Conservation (phyloP, 176 grass and related monocot species). For the Musa schizocarpa region DNA sequence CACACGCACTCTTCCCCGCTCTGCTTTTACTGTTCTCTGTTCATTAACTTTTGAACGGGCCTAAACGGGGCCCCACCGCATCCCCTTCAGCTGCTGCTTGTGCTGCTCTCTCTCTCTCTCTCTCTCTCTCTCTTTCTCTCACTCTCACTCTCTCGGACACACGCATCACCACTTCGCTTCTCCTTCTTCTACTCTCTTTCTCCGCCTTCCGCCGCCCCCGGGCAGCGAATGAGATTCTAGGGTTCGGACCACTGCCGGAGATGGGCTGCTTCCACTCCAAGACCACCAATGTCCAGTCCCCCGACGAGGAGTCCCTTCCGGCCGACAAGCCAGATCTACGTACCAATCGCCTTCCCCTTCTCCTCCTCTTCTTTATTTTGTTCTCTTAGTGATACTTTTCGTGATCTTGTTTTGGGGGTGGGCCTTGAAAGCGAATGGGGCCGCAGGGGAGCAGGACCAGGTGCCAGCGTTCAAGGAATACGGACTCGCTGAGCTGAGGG, state of each 20-base stretch:
- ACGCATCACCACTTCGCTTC: background rate
- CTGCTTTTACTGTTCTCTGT: no score
- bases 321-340: constrained; percentile 1
- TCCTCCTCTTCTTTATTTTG: background rate
- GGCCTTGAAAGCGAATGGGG: constrained; percentile 39
- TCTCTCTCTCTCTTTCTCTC: no score
- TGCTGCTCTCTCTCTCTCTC: no score
- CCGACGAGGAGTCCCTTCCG: background rate
- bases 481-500: constrained; percentile 64
- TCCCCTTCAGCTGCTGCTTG: no score
- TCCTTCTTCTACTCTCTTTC: background rate
- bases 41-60: no score
- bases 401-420: no score
- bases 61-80: no score
- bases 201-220: background rate
- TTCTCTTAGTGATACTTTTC: no score
- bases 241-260: background rate
- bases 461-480: constrained; percentile 92
- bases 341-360: background rate
- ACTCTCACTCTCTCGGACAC: no score
- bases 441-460: constrained; percentile 49
- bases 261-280: constrained; percentile 9
- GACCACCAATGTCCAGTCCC: background rate
- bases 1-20: no score
- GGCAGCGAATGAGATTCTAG: background rate